Conservation (phyloP, 129 eudicot species). For the Centella asiatica region DNA sequence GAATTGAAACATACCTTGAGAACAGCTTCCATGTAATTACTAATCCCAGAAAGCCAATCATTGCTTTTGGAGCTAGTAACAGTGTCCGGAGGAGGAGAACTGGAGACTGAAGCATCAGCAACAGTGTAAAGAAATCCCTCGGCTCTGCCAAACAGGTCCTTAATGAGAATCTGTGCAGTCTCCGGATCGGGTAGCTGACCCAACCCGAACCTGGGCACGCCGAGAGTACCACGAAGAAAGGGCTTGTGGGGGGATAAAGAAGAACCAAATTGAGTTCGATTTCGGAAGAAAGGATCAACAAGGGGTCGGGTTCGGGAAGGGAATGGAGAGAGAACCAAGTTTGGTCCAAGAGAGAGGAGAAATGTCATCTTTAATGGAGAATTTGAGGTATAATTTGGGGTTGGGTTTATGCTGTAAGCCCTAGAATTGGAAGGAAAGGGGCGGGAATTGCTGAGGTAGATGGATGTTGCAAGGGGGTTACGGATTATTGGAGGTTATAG, state of each 20-base stretch:
- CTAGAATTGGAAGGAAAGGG: constrained; percentile 3
- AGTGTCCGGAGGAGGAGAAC: constrained; percentile 27
- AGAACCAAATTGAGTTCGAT: constrained; percentile 27
- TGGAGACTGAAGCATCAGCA: constrained; percentile 77
- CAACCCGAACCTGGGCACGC: constrained; percentile 58
- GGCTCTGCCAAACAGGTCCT: constrained; percentile 50
- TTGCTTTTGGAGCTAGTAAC: constrained; percentile 30
- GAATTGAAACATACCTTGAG: constrained; percentile 46
- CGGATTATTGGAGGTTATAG: no score
- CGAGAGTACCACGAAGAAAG: constrained; percentile 25
- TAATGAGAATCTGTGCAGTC: constrained; percentile 19
- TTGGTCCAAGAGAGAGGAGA: constrained; percentile 39
- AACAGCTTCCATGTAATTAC: constrained; percentile 72
- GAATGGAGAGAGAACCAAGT: constrained; percentile 38
- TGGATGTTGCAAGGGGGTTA: no score
- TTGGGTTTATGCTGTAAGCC: constrained; percentile 11
- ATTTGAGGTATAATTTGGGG: not conserved
- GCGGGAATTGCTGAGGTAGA: no score
- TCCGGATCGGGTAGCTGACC: constrained; percentile 70
- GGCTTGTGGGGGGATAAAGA: constrained; percentile 23
- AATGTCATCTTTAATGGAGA: constrained; percentile 31
- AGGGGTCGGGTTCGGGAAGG: constrained; percentile 29
- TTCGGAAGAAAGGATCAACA: not conserved
- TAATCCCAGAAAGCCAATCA: constrained; percentile 89
- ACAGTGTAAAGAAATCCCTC: constrained; percentile 69